A percentile compares a stretch with the other conserved stretches of the same genome.
Evolutionary conservation across 1,284 basidiomycete genomes (phyloP).

Genomic region (Athelia psychrophila): DNA sequence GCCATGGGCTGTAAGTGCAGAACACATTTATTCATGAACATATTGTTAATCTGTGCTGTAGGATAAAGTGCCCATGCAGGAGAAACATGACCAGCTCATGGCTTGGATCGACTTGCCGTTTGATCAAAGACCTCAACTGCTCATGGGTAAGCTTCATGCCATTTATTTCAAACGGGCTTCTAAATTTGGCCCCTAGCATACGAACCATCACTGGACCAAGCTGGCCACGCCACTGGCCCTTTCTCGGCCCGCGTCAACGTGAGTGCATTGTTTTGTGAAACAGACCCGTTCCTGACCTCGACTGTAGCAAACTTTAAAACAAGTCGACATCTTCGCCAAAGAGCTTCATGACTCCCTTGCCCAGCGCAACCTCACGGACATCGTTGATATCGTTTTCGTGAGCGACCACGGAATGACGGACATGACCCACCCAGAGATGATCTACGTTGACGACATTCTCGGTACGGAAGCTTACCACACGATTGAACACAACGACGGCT

Average conservation of each 20-base stretch:
- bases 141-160: slow-evolving; percentile 53
- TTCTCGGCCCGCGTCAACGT: slow-evolving; percentile 72
- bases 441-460: slow-evolving; percentile 86
- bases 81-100: slow-evolving; percentile 74
- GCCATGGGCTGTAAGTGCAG: slow-evolving; percentile 60
- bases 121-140: slow-evolving; percentile 70
- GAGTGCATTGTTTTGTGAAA: slow-evolving; percentile 19
- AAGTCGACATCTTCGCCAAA: slow-evolving; percentile 77
- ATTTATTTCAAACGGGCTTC: neutral
- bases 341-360: slow-evolving; percentile 61
- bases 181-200: slow-evolving; percentile 46
- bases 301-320: slow-evolving; percentile 56
- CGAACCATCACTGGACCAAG: slow-evolving; percentile 77
- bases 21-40: neutral
- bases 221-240: slow-evolving; percentile 79
- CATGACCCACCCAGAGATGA: slow-evolving; percentile 70
- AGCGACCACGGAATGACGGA: slow-evolving; percentile 94
- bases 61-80: slow-evolving; percentile 59
- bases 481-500: slow-evolving; percentile 79
- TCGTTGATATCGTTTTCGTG: slow-evolving; percentile 88
- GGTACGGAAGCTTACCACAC: slow-evolving; percentile 58
- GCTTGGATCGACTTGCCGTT: slow-evolving; percentile 76
- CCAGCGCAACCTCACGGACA: slow-evolving; percentile 73
- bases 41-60: slow-evolving; percentile 20
- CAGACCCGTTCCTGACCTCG: neutral